Base-by-base conservation (phyloP, 345 rosid genomes). In the Rhizophora apiculata region DNA sequence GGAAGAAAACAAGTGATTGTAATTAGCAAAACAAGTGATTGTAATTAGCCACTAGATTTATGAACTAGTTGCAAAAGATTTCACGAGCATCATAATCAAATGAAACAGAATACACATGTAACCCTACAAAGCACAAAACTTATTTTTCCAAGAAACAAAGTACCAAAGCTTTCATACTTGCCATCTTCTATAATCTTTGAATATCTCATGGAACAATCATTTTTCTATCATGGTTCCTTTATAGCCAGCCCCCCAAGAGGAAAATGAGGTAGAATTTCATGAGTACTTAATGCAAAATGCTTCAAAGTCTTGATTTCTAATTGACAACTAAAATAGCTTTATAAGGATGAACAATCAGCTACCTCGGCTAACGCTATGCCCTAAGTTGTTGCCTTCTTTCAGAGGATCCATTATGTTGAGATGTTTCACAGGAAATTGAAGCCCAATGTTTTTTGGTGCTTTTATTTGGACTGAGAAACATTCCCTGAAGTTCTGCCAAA, bases 291-390 rank as follows among this genome's bases (percentile, higher is more conserved):
- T 20, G 55, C 9, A 19, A 13, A 31, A 74, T 32, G 36, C 24
- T 64, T 60, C 31, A 34, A 24, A 51, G 62, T 63, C 32, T 36
- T 29, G 30, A 69, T 13, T 43, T 43, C 4, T 43, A 43, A 43
- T 43, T 13, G 49, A 15, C 49, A 43, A 11, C 16, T 19, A 61
- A 62, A 57, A 15, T 31, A 57, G 29, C 63, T 60, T 67, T 60
- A 29, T 24, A 59, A n/a, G 54, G 39, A 67, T 32, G 49, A 70
- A 5, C 22, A 61, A 54, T 67, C 32, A 66, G 52, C 4, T 85
- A 43, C 99, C 96, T 92, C 88, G 88, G 90, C 88, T 96, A 26
- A 96, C 94, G 70, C 98, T 96, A 73, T 96, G 94, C 32, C 99
- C 99, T 60, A 92, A 91, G 79, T 92, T 96, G 77, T 96, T 96